Evolutionary conservation across 2,329 filamentous ascomycete genomes (phyloP), one percentile per base, ranked within the genome.

Genomic region (Sclerotinia sclerotiorum): DNA sequence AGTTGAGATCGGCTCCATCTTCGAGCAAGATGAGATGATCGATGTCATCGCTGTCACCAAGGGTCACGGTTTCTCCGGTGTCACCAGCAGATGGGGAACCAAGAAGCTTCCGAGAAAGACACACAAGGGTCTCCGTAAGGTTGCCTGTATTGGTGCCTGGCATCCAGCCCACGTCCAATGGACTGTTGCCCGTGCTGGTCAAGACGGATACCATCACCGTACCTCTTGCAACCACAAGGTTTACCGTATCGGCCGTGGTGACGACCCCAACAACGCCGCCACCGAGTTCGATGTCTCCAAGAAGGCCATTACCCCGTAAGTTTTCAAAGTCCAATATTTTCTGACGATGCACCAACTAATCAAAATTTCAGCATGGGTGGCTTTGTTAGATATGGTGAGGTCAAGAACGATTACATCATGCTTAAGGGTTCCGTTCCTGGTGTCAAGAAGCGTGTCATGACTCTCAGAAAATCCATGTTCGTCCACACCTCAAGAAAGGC

Each of bases 81-180:
- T 99, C 79, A 99, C 95, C 76, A 87, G 90, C 83, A 90, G 95
- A 86, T 99, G 95, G 95, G 95, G 95, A 79, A 99, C 95, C 87
- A 99, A 97, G 92, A 99, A 98, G 93, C 93, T 99, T 80, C 95
- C 95, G 78, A 93, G 95, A 82, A 99, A 99, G 93, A 99, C 95
- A 73, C 95, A 99, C 92, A 99, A 99, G 91, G 95, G 95, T 97
- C 93, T 99, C 81, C 91, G 95, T 81, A 99, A 99, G 92, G 94
- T 99, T 79, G 95, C 95, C 81, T 99, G 95, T 97, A 99, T 99
- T 84, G 95, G 95, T 92, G 95, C 95, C 79, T 99, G 95, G 95
- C 95, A 99, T 88, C 95, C 95, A 81, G 93, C 92, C 84, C 95
- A 99, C 93, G 95, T 99, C 84, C 95, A 99, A 88, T 99, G 95